Conservation (phyloP, 1,139 yeast species). For the Kazachstania sp. region DNA sequence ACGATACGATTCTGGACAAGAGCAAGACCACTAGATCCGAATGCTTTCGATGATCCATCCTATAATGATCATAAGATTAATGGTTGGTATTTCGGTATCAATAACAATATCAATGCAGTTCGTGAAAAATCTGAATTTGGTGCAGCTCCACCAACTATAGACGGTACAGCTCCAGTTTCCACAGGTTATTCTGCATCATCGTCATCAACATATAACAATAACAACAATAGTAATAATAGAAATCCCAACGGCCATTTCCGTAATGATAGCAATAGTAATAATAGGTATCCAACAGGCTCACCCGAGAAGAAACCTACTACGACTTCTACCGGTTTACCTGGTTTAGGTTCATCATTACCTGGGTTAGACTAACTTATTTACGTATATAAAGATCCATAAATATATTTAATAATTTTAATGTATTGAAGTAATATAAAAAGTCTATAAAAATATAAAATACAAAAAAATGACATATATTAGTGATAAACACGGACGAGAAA, state of each 20-base stretch:
- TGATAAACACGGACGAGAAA: neutral
- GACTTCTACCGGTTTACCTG: neutral
- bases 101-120: constrained; percentile 54
- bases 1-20: constrained; percentile 94
- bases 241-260: neutral
- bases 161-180: neutral
- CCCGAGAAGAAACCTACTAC: neutral
- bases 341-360: constrained; percentile 2
- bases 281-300: neutral
- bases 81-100: constrained; percentile 66
- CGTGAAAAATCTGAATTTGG: constrained; percentile 30
- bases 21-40: constrained; percentile 82
- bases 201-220: neutral
- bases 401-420: neutral
- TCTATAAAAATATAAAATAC: neutral
- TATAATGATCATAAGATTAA: constrained; percentile 64
- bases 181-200: neutral
- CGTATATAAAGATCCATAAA: neutral
- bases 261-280: neutral
- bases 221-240: neutral
- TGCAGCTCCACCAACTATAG: constrained; percentile 28
- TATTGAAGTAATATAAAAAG: neutral
- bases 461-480: neutral
- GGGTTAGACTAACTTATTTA: neutral
- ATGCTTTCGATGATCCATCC: constrained; percentile 73